These are phyloP conservation scores for Paramecium sonneborni DNA, from an alignment of 73 alveolate species.

Conservation along the genomic window DNA sequence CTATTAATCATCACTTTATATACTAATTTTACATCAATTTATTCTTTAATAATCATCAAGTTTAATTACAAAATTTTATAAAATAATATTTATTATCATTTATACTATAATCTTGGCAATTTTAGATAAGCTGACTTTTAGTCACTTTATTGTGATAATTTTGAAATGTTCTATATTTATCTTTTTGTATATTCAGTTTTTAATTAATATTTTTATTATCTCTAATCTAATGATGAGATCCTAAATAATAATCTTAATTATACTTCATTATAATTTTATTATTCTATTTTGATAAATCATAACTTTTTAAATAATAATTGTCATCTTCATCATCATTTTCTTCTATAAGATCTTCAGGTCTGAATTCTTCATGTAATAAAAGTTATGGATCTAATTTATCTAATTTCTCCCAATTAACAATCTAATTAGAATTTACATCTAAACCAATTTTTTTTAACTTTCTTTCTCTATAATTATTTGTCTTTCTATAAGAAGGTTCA, in stretches of 20 bases:
- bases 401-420: slow-evolving; percentile 33
- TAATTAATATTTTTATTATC: background rate
- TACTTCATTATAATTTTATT: background rate
- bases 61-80: background rate
- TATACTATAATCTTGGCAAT: background rate
- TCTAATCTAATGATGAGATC: background rate
- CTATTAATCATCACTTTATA: background rate
- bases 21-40: background rate
- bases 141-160: background rate
- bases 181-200: background rate
- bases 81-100: background rate
- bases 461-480: slow-evolving; percentile 1
- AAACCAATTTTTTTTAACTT: background rate
- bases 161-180: background rate
- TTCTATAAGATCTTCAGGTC: slow-evolving; percentile 29
- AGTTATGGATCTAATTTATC: background rate
- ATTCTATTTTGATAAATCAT: background rate
- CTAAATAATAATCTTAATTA: background rate
- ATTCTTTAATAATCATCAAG: background rate
- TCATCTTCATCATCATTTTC: slow-evolving; percentile 53
- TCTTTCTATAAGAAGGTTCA: slow-evolving; percentile 22
- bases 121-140: background rate
- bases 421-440: background rate
- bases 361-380: background rate
- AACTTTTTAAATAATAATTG: slow-evolving; percentile 11